Evolutionary conservation across 208 protist genomes (phyloP).

Genomic region (Angomonas deanei): DNA sequence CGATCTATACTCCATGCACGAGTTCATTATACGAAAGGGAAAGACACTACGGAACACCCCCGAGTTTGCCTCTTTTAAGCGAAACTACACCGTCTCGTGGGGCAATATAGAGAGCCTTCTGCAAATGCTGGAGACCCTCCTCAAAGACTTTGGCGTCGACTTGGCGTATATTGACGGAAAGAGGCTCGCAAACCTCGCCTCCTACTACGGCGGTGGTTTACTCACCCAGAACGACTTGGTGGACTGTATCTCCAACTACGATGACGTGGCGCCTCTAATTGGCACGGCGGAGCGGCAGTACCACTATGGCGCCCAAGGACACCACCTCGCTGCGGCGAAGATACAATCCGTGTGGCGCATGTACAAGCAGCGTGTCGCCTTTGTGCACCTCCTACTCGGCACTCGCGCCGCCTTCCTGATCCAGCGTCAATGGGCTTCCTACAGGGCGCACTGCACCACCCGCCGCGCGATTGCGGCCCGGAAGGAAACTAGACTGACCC

Average conservation of each 20-base stretch:
- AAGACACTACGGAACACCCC: constrained; percentile 81
- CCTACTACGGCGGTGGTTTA: constrained; percentile 49
- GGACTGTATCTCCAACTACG: constrained; percentile 75
- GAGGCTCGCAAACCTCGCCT: constrained; percentile 66
- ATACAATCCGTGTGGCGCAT: constrained; percentile 89
- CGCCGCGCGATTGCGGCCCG: constrained; percentile 54
- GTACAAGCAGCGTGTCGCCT: constrained; percentile 76
- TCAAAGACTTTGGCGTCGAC: constrained; percentile 74
- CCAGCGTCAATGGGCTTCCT: constrained; percentile 78
- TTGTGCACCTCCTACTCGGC: constrained; percentile 70
- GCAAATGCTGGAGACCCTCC: constrained; percentile 66
- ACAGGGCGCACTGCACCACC: constrained; percentile 68
- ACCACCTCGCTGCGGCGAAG: constrained; percentile 72
- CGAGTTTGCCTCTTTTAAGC: constrained; percentile 89
- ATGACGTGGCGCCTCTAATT: constrained; percentile 73
- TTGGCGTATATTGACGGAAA: constrained; percentile 90
- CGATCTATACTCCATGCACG: constrained; percentile 93
- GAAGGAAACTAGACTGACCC: constrained; percentile 44
- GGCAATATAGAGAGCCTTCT: constrained; percentile 81
- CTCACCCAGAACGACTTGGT: constrained; percentile 50
- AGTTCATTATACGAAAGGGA: constrained; percentile 92
- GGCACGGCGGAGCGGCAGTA: constrained; percentile 44
- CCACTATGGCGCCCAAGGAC: constrained; percentile 44
- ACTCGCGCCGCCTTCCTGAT: constrained; percentile 75
- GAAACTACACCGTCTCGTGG: constrained; percentile 74